phyloP scores from a whole-genome alignment of 75 land plant species.

The Selaginella moellendorffii region DNA sequence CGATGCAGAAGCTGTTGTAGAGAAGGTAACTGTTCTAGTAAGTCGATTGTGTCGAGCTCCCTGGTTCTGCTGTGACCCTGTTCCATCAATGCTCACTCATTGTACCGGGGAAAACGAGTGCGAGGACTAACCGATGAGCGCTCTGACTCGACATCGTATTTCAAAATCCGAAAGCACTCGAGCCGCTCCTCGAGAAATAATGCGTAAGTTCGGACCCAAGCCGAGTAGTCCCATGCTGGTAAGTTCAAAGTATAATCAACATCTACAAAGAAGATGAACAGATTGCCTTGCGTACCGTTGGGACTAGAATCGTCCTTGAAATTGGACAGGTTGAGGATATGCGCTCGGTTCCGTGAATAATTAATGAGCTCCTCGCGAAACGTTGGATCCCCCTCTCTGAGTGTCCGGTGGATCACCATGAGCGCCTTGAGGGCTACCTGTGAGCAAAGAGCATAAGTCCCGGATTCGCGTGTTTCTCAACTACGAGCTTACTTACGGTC shows the following conservation, averaged over 20 bases:
- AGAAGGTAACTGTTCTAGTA: slow-evolving; percentile 87
- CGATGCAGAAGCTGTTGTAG: slow-evolving; percentile 77
- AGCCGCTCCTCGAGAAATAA: slow-evolving; percentile 65
- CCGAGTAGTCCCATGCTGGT: slow-evolving; percentile 95
- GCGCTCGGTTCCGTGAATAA: slow-evolving; percentile 46
- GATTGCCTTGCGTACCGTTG: slow-evolving; percentile 34
- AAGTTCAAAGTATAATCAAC: slow-evolving; percentile 4
- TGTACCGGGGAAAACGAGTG: no score
- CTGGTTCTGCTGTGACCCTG: slow-evolving; percentile 81
- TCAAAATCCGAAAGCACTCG: slow-evolving; percentile 71
- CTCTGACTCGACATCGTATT: slow-evolving; percentile 87
- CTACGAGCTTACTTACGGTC: slow-evolving; percentile 41
- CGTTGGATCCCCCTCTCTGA: slow-evolving; percentile 96
- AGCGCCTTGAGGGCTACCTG: slow-evolving; percentile 92
- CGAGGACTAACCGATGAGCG: slow-evolving; percentile 37
- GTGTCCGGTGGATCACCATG: slow-evolving; percentile 86
- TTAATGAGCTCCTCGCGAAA: slow-evolving; percentile 81
- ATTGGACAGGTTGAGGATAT: slow-evolving; percentile 79
- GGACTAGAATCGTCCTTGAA: slow-evolving; percentile 98
- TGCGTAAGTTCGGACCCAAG: slow-evolving; percentile 90
- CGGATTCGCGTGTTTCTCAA: background rate
- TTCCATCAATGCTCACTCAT: background rate
- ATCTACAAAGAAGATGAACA: background rate
- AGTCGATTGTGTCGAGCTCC: slow-evolving; percentile 44
- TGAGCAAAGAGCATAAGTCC: background rate